Percentiles rank a stretch among this genome's conserved stretches.
These are phyloP conservation scores for Suhomyces bribrorum DNA, from an alignment of 1,139 yeast genomes.

Conservation along the genomic window DNA sequence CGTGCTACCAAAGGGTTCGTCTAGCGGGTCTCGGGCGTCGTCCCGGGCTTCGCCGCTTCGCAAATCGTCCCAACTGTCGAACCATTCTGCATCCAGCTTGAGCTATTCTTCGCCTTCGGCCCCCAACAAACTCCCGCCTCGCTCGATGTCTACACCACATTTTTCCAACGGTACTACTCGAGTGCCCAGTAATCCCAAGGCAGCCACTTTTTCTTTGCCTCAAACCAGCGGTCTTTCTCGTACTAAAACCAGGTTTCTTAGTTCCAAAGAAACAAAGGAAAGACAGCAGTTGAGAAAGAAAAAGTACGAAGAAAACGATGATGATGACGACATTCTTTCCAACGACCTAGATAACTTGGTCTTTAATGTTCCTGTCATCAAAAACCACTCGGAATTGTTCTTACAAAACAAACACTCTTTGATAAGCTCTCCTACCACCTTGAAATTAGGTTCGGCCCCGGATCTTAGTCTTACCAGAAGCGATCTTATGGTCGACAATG, in stretches of 20 bases:
- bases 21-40: background rate
- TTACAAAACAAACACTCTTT: conserved; percentile 13
- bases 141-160: conserved; percentile 9
- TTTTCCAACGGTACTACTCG: conserved; percentile 1
- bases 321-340: conserved; percentile 43
- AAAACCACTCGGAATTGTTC: conserved; percentile 39
- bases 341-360: conserved; percentile 41
- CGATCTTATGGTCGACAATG: conserved; percentile 32
- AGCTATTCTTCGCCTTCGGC: conserved; percentile 3
- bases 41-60: conserved; percentile 4
- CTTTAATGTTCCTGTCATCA: conserved; percentile 49
- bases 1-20: conserved; percentile 2
- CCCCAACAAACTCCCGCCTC: background rate
- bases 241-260: conserved; percentile 38
- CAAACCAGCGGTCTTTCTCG: conserved; percentile 16
- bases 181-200: conserved; percentile 2
- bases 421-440: conserved; percentile 10
- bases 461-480: conserved; percentile 20
- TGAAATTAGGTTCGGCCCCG: conserved; percentile 3
- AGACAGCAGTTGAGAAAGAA: conserved; percentile 43
- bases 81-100: conserved; percentile 7
- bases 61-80: conserved; percentile 5
- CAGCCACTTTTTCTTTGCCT: conserved; percentile 6
- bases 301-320: conserved; percentile 45
- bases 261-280: conserved; percentile 41